Percentiles rank a stretch among this genome's conserved stretches.
phyloP scores from a whole-genome alignment of 805 yeast species.

The Candida loeiensis region DNA sequence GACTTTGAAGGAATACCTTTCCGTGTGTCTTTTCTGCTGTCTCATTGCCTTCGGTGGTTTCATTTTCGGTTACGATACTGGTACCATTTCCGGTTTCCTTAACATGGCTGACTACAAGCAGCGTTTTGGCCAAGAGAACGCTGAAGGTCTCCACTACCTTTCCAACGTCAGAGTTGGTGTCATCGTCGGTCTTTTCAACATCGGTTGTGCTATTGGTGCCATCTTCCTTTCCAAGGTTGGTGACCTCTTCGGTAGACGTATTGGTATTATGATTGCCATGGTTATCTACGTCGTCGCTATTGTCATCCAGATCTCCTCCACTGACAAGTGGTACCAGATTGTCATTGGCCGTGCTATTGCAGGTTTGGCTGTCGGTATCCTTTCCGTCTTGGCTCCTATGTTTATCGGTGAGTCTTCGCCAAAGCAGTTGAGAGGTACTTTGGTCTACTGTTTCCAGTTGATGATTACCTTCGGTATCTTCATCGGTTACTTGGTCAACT shows the following conservation, averaged over 20 bases:
- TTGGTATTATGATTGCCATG: slow-evolving; percentile 26
- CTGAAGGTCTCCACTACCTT: slow-evolving; percentile 18
- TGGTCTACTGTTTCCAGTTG: slow-evolving; percentile 29
- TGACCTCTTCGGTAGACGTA: slow-evolving; percentile 26
- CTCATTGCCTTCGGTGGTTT: slow-evolving; percentile 29
- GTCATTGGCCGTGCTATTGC: slow-evolving; percentile 26
- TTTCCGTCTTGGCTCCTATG: slow-evolving; percentile 24
- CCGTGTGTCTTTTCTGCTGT: slow-evolving; percentile 29
- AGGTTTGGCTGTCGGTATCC: slow-evolving; percentile 27
- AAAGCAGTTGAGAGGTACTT: slow-evolving; percentile 27
- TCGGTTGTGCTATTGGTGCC: slow-evolving; percentile 30
- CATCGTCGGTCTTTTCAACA: slow-evolving; percentile 26
- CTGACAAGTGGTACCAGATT: slow-evolving; percentile 24
- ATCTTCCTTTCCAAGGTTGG: slow-evolving; percentile 22
- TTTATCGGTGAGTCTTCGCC: slow-evolving; percentile 28
- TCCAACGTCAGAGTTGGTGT: slow-evolving; percentile 26
- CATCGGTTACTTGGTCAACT: slow-evolving; percentile 26
- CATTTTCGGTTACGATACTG: slow-evolving; percentile 30
- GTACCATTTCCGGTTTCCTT: slow-evolving; percentile 29
- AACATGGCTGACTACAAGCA: slow-evolving; percentile 23
- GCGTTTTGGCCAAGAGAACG: slow-evolving; percentile 20
- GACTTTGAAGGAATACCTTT: slow-evolving; percentile 30
- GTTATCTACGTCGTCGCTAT: slow-evolving; percentile 25
- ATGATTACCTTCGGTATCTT: slow-evolving; percentile 27
- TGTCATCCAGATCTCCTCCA: slow-evolving; percentile 23